A percentile compares a stretch with the other conserved stretches of the same genome.
Evolutionary conservation across 1,284 basidiomycete species (phyloP).

Genomic region (Porogramme epimiltina): DNA sequence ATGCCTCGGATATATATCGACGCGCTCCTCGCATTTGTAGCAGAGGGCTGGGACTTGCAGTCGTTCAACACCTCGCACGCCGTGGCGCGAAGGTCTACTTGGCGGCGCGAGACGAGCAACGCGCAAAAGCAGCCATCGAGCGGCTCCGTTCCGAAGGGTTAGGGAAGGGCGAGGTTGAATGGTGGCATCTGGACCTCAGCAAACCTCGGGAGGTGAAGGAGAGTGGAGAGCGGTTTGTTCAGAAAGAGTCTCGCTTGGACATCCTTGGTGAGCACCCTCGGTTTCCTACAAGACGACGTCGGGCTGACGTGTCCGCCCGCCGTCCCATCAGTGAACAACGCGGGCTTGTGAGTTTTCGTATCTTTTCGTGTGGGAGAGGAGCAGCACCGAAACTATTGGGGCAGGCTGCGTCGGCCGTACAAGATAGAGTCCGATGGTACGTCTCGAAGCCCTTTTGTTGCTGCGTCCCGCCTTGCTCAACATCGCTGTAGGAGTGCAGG

Average conservation of each 20-base stretch:
- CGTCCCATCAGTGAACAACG: background rate
- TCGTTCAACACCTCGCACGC: slow-evolving; percentile 38
- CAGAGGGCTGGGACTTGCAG: slow-evolving; percentile 43
- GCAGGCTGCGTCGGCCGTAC: background rate
- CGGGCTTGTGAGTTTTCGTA: background rate
- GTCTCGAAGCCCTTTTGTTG: background rate
- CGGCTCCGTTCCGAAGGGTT: slow-evolving; percentile 37
- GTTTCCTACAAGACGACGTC: too few species aligned
- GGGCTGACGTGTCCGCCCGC: background rate
- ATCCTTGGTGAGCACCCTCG: slow-evolving; percentile 45
- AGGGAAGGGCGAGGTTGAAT: slow-evolving; percentile 42
- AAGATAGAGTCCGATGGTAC: background rate
- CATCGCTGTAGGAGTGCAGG: background rate
- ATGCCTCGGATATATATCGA: too few species aligned
- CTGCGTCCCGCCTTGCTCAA: background rate
- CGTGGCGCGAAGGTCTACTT: slow-evolving; percentile 49
- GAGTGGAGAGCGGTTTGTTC: slow-evolving; percentile 47
- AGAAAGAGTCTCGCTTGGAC: slow-evolving; percentile 49
- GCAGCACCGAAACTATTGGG: background rate
- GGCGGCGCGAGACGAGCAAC: slow-evolving; percentile 40
- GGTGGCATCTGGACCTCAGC: slow-evolving; percentile 47
- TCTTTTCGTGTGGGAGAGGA: too few species aligned
- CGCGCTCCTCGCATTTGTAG: too few species aligned
- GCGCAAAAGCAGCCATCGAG: slow-evolving; percentile 40
- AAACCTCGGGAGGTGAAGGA: slow-evolving; percentile 43